Base-by-base conservation (phyloP, 345 rosid genomes). In the Sonneratia caseolaris region DNA sequence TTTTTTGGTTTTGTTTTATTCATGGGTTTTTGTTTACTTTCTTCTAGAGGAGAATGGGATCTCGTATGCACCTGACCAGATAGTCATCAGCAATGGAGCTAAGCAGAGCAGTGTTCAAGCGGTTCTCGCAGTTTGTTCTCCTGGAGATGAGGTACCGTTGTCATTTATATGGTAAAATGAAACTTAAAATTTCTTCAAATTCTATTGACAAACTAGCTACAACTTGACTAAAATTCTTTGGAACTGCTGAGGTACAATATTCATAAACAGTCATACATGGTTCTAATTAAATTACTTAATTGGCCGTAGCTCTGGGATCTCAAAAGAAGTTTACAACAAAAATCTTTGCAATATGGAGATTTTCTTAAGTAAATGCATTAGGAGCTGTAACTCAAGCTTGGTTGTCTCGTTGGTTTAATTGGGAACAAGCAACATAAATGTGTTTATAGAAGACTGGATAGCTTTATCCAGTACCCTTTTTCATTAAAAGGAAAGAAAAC, bases 41-140 rank as follows among this genome's bases (percentile, higher is more conserved):
- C 16, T 49, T 47, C 51, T 75, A 95, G 98, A 88, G 87, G 99
- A 92, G 82, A 95, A 95, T 71, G 98, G 97, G 68, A 45, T 92
- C 62, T 68, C 89, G 35, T 95, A 95, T 79, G 72, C 87, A 0
- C 96, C 97, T 36, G 89, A 95, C 74, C 92, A 95, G 78, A 83
- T 95, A 73, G 73, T 92, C 74, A 96, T 95, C 70, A 95, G 99
- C 74, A 95, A 95, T 80, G 98, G 99, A 72, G 99, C 99, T 53
- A 95, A 95, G 79, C 99, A 95, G 81, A 69, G 94, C 74, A 72
- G 79, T 66, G 68, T 82, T 69, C 98, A 95, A 81, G 98, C 99
- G 15, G 86, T 88, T 37, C 82, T 89, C 74, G 99, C 99, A 4
- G 97, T 92, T 76, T 95, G 98, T 78, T 86, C 92, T 32, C 98